A percentile compares a stretch with the other conserved stretches of the same genome.
Evolutionary conservation across 129 eudicot species (phyloP).

Genomic region (Ambrosia artemisiifolia): DNA sequence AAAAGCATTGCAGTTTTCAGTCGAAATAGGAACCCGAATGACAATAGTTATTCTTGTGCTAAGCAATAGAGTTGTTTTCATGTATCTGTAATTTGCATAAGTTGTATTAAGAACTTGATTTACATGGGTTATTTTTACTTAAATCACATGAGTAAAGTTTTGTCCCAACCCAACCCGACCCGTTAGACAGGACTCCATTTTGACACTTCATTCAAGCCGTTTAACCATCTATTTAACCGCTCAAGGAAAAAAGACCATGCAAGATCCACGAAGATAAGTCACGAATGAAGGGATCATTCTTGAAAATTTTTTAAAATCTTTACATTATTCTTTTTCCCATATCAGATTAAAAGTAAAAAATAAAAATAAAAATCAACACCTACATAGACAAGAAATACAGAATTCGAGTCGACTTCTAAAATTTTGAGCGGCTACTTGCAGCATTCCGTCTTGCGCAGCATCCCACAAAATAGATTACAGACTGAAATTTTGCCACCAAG

Average conservation of each 20-base stretch:
- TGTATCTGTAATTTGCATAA: not conserved
- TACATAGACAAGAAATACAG: not conserved
- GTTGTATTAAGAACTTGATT: not conserved
- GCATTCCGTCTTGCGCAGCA: slow-evolving; percentile 96
- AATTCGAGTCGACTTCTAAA: slow-evolving; percentile 8
- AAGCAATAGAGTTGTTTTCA: slow-evolving; percentile 37
- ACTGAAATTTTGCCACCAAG: slow-evolving; percentile 32
- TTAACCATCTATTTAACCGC: not conserved
- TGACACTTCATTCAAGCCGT: not conserved
- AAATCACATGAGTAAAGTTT: slow-evolving; percentile 20
- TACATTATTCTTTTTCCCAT: not conserved
- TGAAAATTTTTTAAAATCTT: not conserved
- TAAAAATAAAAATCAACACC: not conserved
- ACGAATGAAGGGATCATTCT: not conserved
- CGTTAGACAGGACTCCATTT: not conserved
- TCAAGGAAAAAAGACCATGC: not conserved
- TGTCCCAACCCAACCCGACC: slow-evolving; percentile 1
- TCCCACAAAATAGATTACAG: slow-evolving; percentile 81
- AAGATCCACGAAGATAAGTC: not conserved
- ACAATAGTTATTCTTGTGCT: slow-evolving; percentile 67
- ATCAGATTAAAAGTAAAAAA: not conserved
- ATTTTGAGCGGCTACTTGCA: slow-evolving; percentile 49
- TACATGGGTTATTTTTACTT: slow-evolving; percentile 12
- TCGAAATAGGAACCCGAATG: slow-evolving; percentile 88
- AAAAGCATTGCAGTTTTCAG: slow-evolving; percentile 76